Conservation (phyloP, 306 rosid genomes). For the Crotalaria pallida region DNA sequence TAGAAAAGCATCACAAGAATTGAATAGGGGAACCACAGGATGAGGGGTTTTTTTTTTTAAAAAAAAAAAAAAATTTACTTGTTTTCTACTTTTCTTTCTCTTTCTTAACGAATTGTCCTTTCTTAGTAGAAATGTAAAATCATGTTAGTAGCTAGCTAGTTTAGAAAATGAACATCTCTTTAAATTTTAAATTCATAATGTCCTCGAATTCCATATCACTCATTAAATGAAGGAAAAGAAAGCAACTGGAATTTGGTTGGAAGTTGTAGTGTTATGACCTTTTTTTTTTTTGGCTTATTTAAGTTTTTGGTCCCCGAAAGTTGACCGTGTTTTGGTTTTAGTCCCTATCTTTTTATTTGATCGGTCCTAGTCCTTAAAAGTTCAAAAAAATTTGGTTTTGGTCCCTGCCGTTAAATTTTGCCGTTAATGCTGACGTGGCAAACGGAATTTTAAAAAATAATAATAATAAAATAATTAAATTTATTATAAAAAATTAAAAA, state of each 20-base stretch:
- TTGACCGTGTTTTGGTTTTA: no score
- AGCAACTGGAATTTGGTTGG: neutral
- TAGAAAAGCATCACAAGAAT: conserved; percentile 23
- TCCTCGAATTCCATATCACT: conserved; percentile 26
- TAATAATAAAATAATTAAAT: no score
- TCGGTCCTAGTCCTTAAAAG: no score
- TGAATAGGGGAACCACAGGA: conserved; percentile 24
- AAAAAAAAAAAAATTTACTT: no score
- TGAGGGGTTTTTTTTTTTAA: conserved; percentile 23
- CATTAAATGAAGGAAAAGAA: neutral
- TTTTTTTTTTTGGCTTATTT: no score
- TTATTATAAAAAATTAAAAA: no score
- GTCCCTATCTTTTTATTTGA: no score
- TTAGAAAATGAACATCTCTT: conserved; percentile 27
- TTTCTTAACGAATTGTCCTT: conserved; percentile 29
- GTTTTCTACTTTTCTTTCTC: neutral
- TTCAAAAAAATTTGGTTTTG: no score
- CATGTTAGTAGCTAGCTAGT: conserved; percentile 62
- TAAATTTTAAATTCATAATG: conserved; percentile 13
- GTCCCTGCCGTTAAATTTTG: no score
- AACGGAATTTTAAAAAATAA: no score
- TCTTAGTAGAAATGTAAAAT: conserved; percentile 55
- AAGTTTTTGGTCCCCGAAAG: no score
- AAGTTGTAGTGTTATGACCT: neutral
- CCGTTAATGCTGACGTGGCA: no score